Evolutionary conservation across 768 basidiomycete genomes (phyloP).

Genomic region (Boletus rubroflammeus): DNA sequence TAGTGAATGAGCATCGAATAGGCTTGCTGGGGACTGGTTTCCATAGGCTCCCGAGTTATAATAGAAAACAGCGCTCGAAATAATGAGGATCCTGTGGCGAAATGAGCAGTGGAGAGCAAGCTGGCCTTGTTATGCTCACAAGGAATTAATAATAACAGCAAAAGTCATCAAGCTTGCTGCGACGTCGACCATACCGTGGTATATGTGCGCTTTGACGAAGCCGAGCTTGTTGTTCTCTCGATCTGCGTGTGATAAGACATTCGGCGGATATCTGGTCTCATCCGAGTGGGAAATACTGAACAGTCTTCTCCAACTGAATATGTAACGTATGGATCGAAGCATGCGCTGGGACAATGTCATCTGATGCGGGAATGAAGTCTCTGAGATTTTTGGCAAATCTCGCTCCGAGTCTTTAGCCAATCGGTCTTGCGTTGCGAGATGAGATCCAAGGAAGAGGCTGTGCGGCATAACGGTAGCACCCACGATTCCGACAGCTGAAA

Average conservation of each 20-base stretch:
- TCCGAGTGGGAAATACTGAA: slow-evolving; percentile 27
- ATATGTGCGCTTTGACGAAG: slow-evolving; percentile 61
- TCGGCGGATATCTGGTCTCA: slow-evolving; percentile 19
- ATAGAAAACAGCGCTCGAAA: slow-evolving; percentile 82
- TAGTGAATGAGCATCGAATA: slow-evolving; percentile 81
- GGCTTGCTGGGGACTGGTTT: slow-evolving; percentile 52
- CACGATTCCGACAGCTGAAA: slow-evolving; percentile 62
- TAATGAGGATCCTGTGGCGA: slow-evolving; percentile 63
- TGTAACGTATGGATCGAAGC: slow-evolving; percentile 3
- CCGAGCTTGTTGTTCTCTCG: slow-evolving; percentile 51
- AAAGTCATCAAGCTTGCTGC: slow-evolving; percentile 70
- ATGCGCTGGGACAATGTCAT: slow-evolving; percentile 24
- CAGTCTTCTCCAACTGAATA: slow-evolving; percentile 12
- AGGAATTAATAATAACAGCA: slow-evolving; percentile 83
- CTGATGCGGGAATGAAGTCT: not conserved
- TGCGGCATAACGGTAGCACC: slow-evolving; percentile 94
- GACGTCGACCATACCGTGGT: slow-evolving; percentile 65
- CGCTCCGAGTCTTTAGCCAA: slow-evolving; percentile 35
- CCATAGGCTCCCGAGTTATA: slow-evolving; percentile 43
- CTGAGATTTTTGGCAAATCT: slow-evolving; percentile 14
- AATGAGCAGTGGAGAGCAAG: not conserved
- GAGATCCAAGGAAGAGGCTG: slow-evolving; percentile 84
- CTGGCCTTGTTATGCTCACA: slow-evolving; percentile 41
- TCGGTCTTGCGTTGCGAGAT: slow-evolving; percentile 80
- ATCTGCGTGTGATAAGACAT: slow-evolving; percentile 46